Conservation (phyloP, 2,329 filamentous ascomycete species). For the Scopulariopsis brevicaulis region DNA sequence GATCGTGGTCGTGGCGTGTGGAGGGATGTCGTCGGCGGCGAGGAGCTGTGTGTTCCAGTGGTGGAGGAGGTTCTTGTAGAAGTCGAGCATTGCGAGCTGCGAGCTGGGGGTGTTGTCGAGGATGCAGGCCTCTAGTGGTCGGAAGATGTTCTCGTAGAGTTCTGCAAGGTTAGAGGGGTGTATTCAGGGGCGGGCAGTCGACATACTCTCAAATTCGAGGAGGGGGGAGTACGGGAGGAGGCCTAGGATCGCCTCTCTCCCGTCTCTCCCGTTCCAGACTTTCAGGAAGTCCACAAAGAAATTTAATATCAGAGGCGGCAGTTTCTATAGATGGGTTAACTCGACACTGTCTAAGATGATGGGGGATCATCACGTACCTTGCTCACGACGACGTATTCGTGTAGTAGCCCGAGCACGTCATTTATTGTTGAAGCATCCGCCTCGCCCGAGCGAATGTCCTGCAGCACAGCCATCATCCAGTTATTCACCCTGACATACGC, state of each 20-base stretch:
- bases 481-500: constrained; percentile 40
- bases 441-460: constrained; percentile 42
- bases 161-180: constrained; percentile 24
- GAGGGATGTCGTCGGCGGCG: constrained; percentile 22
- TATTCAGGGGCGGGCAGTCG: constrained; percentile 11
- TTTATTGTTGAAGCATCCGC: constrained; percentile 33
- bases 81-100: constrained; percentile 47
- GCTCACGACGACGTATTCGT: constrained; percentile 41
- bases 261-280: constrained; percentile 50
- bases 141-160: constrained; percentile 34
- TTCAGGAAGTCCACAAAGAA: constrained; percentile 42
- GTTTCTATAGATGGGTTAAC: constrained; percentile 16
- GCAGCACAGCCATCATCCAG: constrained; percentile 46
- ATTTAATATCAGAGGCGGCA: constrained; percentile 35
- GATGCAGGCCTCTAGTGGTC: constrained; percentile 37
- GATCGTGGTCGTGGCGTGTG: constrained; percentile 24
- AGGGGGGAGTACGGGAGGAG: constrained; percentile 46
- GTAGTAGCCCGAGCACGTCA: constrained; percentile 43
- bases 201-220: constrained; percentile 40
- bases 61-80: constrained; percentile 57
- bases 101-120: constrained; percentile 37
- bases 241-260: constrained; percentile 40
- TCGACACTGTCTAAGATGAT: neutral
- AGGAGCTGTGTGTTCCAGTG: constrained; percentile 41
- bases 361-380: constrained; percentile 31